Evolutionary conservation across 2,329 filamentous ascomycete species (phyloP).

Genomic region (Fusarium nisikadoi): DNA sequence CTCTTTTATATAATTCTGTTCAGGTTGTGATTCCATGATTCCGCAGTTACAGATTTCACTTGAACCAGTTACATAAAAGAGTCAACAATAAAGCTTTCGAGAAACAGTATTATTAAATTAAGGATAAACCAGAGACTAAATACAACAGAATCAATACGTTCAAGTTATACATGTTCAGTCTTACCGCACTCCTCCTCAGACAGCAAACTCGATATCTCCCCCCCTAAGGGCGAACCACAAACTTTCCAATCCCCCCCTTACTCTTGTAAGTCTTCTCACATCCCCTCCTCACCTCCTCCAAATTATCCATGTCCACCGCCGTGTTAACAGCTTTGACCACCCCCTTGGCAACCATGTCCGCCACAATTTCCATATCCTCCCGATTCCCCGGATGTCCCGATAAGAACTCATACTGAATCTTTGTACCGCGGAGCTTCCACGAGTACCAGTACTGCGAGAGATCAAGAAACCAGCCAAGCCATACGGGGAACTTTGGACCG

Average conservation of each 20-base stretch:
- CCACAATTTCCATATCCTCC: conserved; percentile 56
- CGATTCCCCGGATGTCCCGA: conserved; percentile 55
- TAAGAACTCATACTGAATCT: conserved; percentile 56
- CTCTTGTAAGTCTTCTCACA: conserved; percentile 51
- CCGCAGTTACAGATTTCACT: background rate
- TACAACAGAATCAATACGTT: background rate
- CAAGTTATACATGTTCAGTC: background rate
- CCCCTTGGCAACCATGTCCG: conserved; percentile 53
- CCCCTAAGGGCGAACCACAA: conserved; percentile 42
- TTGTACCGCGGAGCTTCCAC: conserved; percentile 57
- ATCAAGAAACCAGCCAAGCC: conserved; percentile 51
- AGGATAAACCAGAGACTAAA: background rate
- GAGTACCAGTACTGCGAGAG: conserved; percentile 54
- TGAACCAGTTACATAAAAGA: background rate
- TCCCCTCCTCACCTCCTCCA: conserved; percentile 54
- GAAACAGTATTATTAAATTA: background rate
- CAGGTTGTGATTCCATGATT: background rate
- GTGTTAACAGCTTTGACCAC: conserved; percentile 57
- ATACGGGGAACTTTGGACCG: conserved; percentile 49
- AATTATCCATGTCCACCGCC: conserved; percentile 54
- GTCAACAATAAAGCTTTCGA: background rate
- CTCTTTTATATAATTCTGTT: background rate
- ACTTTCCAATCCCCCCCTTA: conserved; percentile 45
- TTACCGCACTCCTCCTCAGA: background rate
- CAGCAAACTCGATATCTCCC: too few species aligned